These are phyloP conservation scores for Boletus sp. DNA, from an alignment of 768 basidiomycete species.

Conservation along the genomic window DNA sequence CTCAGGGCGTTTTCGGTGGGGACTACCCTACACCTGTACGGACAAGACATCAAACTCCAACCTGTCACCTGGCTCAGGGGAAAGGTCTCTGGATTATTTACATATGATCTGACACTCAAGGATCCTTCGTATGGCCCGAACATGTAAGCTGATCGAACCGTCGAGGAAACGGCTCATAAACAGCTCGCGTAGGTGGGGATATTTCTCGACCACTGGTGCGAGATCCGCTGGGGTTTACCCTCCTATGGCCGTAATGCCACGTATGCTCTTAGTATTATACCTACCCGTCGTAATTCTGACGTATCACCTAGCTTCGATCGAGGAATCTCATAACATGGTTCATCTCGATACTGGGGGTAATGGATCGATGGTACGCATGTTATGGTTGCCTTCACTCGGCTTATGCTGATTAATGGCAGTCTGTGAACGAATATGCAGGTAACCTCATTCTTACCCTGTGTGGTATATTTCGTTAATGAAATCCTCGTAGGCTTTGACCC, in stretches of 20 bases:
- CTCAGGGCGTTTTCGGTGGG: constrained; percentile 5
- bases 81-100: constrained; percentile 14
- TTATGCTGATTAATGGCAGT: not conserved
- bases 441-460: not conserved
- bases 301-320: constrained; percentile 8
- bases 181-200: constrained; percentile 10
- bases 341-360: constrained; percentile 17
- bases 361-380: constrained; percentile 14
- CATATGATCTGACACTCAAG: constrained; percentile 8
- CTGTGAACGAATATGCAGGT: constrained; percentile 21
- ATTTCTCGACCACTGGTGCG: constrained; percentile 11
- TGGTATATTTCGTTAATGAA: not conserved
- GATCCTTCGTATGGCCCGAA: constrained; percentile 15
- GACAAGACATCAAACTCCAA: not conserved
- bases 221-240: not conserved
- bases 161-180: not conserved
- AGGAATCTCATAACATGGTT: constrained; percentile 20
- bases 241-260: constrained; percentile 1
- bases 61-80: constrained; percentile 16
- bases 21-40: not conserved
- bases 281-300: not conserved
- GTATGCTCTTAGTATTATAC: not conserved
- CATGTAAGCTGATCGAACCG: constrained; percentile 4
- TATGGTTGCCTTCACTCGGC: not conserved
- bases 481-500: constrained; percentile 12